Percentiles rank a stretch among this genome's conserved stretches.
phyloP scores from a whole-genome alignment of 257 asterid species.

The Primulina huaijiensis region DNA sequence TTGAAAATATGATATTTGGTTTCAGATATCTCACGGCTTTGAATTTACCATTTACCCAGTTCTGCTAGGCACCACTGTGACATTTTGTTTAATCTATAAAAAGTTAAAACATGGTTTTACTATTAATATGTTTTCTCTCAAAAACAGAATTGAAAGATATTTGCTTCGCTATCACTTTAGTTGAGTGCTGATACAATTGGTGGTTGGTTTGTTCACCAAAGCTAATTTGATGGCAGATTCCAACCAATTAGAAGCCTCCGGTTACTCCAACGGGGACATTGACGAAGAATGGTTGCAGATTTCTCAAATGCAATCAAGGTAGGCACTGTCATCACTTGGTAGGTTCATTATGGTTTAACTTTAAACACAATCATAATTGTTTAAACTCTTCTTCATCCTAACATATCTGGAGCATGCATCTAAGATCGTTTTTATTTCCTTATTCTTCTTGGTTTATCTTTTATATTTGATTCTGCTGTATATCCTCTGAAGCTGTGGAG shows the following conservation, averaged over 20 bases:
- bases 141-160: constrained; percentile 4
- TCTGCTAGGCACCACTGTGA: background rate
- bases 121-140: background rate
- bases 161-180: background rate
- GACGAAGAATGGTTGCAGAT: constrained; percentile 79
- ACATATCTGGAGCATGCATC: background rate
- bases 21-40: constrained; percentile 6
- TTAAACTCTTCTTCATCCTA: constrained; percentile 13
- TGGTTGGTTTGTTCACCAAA: constrained; percentile 28
- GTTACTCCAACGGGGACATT: constrained; percentile 38
- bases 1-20: constrained; percentile 3
- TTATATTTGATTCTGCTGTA: background rate
- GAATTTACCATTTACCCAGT: background rate
- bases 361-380: constrained; percentile 3
- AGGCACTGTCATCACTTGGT: constrained; percentile 40
- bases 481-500: background rate
- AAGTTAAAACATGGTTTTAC: background rate
- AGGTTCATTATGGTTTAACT: background rate
- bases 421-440: background rate
- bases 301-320: constrained; percentile 79
- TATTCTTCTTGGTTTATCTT: background rate
- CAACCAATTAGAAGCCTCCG: constrained; percentile 42
- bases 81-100: background rate
- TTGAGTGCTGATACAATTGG: constrained; percentile 15
- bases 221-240: constrained; percentile 35